These are phyloP conservation scores for Leccinellum albellum DNA, from an alignment of 768 basidiomycete species.

Conservation along the genomic window DNA sequence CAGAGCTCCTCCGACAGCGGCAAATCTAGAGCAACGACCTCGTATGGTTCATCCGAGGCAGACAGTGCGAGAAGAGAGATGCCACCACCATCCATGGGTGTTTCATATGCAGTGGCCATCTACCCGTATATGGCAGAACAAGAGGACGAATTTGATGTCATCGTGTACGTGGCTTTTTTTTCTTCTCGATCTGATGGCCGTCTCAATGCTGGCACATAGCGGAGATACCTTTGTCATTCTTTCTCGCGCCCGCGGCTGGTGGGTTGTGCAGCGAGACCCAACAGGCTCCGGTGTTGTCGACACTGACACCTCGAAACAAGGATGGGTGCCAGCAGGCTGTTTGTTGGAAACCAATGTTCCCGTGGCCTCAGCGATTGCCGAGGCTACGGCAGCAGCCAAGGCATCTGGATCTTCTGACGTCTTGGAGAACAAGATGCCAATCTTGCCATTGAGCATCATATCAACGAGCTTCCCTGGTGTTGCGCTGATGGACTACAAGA, in stretches of 20 bases:
- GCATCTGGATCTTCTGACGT: slow-evolving; percentile 39
- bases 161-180: slow-evolving; percentile 62
- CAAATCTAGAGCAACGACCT: slow-evolving; percentile 16
- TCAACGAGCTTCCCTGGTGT: slow-evolving; percentile 97
- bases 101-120: slow-evolving; percentile 95
- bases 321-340: slow-evolving; percentile 98
- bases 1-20: slow-evolving; percentile 26
- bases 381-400: slow-evolving; percentile 66
- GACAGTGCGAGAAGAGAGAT: slow-evolving; percentile 41
- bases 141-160: slow-evolving; percentile 97
- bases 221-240: slow-evolving; percentile 93
- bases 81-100: slow-evolving; percentile 42
- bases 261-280: slow-evolving; percentile 96
- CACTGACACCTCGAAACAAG: slow-evolving; percentile 75
- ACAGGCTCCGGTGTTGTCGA: slow-evolving; percentile 77
- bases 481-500: slow-evolving; percentile 93
- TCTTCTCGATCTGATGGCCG: background rate
- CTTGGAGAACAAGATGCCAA: slow-evolving; percentile 61
- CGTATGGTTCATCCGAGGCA: slow-evolving; percentile 24
- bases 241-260: slow-evolving; percentile 96
- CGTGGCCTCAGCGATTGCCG: slow-evolving; percentile 81
- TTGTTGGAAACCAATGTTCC: slow-evolving; percentile 90
- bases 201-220: slow-evolving; percentile 36
- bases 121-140: slow-evolving; percentile 99
- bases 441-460: slow-evolving; percentile 86